Conservation (phyloP, 2,329 filamentous ascomycete genomes). For the Colletotrichum aenigma region DNA sequence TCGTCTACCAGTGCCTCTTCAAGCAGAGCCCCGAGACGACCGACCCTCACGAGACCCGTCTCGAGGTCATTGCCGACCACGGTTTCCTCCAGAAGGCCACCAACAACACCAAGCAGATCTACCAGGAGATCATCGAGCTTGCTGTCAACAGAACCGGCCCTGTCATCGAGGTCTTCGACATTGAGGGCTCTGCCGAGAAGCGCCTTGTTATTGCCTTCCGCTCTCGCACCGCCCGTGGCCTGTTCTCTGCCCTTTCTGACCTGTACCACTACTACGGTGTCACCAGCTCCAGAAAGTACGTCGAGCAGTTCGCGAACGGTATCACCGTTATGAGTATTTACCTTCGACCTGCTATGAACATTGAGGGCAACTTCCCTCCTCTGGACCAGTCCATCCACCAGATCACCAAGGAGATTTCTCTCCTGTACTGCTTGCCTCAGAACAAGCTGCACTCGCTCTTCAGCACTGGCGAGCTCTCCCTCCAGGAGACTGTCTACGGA, state of each 20-base stretch:
- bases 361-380: slow-evolving; percentile 68
- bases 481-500: slow-evolving; percentile 96
- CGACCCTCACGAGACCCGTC: slow-evolving; percentile 77
- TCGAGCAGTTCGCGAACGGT: slow-evolving; percentile 98
- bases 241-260: slow-evolving; percentile 95
- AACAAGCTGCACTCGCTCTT: slow-evolving; percentile 96
- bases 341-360: slow-evolving; percentile 72
- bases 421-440: slow-evolving; percentile 96
- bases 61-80: slow-evolving; percentile 91
- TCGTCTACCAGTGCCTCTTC: slow-evolving; percentile 97
- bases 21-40: slow-evolving; percentile 75
- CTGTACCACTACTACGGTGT: slow-evolving; percentile 99
- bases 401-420: slow-evolving; percentile 97
- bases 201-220: slow-evolving; percentile 94
- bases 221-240: slow-evolving; percentile 85
- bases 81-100: slow-evolving; percentile 97
- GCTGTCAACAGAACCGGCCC: slow-evolving; percentile 87
- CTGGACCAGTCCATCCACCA: slow-evolving; percentile 97
- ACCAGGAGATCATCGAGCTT: slow-evolving; percentile 89
- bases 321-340: slow-evolving; percentile 98
- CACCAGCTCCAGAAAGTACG: slow-evolving; percentile 95
- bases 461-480: slow-evolving; percentile 80
- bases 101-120: slow-evolving; percentile 92
- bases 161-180: slow-evolving; percentile 97
- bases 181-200: slow-evolving; percentile 90